Conservation (phyloP, 129 eudicot genomes). For the Arctium minus region DNA sequence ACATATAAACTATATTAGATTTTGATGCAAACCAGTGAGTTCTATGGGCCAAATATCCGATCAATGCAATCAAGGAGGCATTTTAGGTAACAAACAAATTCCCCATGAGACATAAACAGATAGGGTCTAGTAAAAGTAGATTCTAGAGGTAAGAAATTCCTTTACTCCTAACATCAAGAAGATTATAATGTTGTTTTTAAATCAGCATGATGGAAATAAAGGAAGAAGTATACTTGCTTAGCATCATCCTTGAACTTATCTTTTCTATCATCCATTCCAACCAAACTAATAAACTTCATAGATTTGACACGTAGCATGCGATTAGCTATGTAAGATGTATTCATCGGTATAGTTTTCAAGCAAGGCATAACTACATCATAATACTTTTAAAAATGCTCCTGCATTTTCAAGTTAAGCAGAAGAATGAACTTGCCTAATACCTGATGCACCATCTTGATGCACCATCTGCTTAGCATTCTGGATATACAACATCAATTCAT, state of each 20-base stretch:
- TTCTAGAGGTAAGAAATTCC: not conserved
- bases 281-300: constrained; percentile 94
- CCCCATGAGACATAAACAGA: not conserved
- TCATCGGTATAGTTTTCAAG: constrained; percentile 49
- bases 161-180: too few species aligned
- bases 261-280: constrained; percentile 98
- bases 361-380: too few species aligned
- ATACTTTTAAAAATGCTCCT: constrained; percentile 85
- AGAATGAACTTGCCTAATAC: too few species aligned
- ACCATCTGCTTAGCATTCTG: too few species aligned
- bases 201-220: too few species aligned
- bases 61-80: too few species aligned
- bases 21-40: too few species aligned
- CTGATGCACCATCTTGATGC: too few species aligned
- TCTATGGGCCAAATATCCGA: too few species aligned
- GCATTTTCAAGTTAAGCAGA: not conserved
- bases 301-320: constrained; percentile 99
- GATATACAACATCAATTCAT: too few species aligned
- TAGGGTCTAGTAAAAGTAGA: not conserved
- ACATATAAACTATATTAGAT: too few species aligned
- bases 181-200: not conserved
- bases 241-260: constrained; percentile 22
- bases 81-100: too few species aligned
- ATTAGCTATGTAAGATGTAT: constrained; percentile 87
- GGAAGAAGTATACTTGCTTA: constrained; percentile 54